Evolutionary conservation across 768 basidiomycete species (phyloP), one percentile per base, ranked within the genome.

Genomic region (Gloeostereum incarnatum): DNA sequence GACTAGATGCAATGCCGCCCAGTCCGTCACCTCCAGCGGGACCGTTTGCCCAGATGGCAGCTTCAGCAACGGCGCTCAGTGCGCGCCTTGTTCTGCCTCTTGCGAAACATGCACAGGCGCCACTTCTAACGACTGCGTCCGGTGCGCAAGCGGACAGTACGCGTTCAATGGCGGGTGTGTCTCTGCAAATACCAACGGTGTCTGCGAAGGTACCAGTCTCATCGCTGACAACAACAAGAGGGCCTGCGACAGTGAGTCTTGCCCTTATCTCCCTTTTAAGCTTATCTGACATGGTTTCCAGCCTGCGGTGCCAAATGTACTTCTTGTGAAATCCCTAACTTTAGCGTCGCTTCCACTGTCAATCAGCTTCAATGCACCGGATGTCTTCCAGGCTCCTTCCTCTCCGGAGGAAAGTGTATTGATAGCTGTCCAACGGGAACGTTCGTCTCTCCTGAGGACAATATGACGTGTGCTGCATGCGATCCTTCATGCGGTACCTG

Each of bases 271-370:
- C 13, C 11, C n/a, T 1, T 25, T 22, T 31, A 16, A 16, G 34
- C 18, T 43, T 19, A 27, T 38, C 21, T 46, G 35, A 39, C 38
- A 17, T 20, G 40, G 29, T 41, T 38, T 44, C 22, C 46, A 91
- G 87, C 73, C 39, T 91, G 91, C 53, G 88, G 88, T 6, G 65
- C 82, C 2, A 83, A 83, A 55, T 93, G 89, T 52, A 83, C 81
- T 6, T 65, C 75, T 2, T 93, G 90, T 61, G 61, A 68, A 39
- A 86, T 88, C 44, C 65, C 82, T 4, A 74, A 70, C 46, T 92
- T 92, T 54, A 80, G 53, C 43, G 66, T 69, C 8, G 72, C 71
- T 2, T 88, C 88, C 11, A 80, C 77, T 0, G 59, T 79, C 33
- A 59, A 70, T 39, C 68, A 82, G 38, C 62, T 75, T 3, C 74